Percentiles rank a stretch among this genome's conserved stretches.
phyloP scores from a whole-genome alignment of 495 filamentous ascomycete genomes.

The Lepidopterella palustris region DNA sequence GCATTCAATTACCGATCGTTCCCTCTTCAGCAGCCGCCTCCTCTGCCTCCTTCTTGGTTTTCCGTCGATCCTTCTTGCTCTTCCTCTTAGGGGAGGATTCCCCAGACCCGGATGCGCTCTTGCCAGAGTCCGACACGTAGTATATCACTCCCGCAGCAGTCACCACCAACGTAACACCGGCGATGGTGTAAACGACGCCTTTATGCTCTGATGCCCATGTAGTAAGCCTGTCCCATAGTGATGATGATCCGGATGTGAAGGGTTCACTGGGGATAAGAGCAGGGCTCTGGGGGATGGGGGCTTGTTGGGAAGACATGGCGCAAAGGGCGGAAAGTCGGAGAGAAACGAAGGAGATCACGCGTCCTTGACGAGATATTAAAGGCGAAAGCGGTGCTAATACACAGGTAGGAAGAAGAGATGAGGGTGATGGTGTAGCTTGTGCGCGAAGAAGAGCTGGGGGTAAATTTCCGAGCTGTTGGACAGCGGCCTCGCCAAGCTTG shows the following conservation, averaged over 20 bases:
- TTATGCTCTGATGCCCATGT: constrained; percentile 95
- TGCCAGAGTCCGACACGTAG: constrained; percentile 57
- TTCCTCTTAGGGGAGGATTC: constrained; percentile 38
- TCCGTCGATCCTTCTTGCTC: constrained; percentile 57
- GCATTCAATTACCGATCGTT: constrained; percentile 7
- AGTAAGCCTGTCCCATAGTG: constrained; percentile 81
- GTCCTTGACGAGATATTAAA: constrained; percentile 3
- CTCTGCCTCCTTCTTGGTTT: constrained; percentile 51
- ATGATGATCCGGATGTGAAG: constrained; percentile 49
- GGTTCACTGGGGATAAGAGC: constrained; percentile 39
- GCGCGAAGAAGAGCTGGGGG: constrained; percentile 18
- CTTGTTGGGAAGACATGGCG: constrained; percentile 22
- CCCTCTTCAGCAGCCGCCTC: constrained; percentile 43
- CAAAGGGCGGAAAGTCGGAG: not conserved
- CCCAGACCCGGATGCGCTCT: constrained; percentile 12
- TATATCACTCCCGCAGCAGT: constrained; percentile 86
- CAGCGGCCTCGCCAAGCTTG: not conserved
- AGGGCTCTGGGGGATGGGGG: constrained; percentile 35
- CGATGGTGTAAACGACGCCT: constrained; percentile 89
- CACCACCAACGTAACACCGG: constrained; percentile 85
- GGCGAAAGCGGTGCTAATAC: constrained; percentile 1
- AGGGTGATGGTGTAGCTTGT: constrained; percentile 14
- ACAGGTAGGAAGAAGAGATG: constrained; percentile 12
- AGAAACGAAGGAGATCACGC: not conserved
- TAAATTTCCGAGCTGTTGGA: not conserved